Evolutionary conservation across 2,329 filamentous ascomycete species (phyloP), one percentile per base, ranked within the genome.

Genomic region (Magnaporthales sp.): DNA sequence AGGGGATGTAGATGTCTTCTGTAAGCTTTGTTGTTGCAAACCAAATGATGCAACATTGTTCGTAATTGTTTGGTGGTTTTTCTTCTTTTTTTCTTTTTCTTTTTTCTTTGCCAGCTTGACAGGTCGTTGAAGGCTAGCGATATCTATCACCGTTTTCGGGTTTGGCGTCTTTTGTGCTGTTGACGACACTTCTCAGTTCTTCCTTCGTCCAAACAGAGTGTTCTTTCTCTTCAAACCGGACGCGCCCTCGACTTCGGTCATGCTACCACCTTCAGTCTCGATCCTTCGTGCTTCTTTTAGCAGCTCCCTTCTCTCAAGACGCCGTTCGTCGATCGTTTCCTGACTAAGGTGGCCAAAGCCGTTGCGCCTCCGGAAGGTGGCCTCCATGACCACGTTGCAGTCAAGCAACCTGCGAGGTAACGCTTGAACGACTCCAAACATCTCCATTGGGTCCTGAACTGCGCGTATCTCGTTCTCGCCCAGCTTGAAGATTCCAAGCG

Each of bases 361-460:
- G 73, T 93, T 91, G 63, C 90, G 86, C 58, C 91, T 87, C 70
- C 89, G 88, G 75, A 95, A 93, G 70, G 91, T 96, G 9, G 91
- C 85, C 70, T 96, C 92, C 80, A 97, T 86, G 15, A 98, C 80
- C 2, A 80, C 80, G 72, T 96, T 97, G 66, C 90, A 90, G 76
- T 98, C 92, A 24, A 97, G 77, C 73, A 97, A 84, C 66, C 85
- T 86, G 66, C 94, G 85, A 0, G 94, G 94, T 31, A 96, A 87
- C 1, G 89, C 89, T 79, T 98, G 94, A 30, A 98, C 93, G 3
- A 96, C 89, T 74, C 96, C 92, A 77, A 97, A 97, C 72, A 97
- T 92, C 79, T 98, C 94, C 89, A 96, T 96, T 0, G 93, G 91
- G 73, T 97, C 93, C 19, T 83, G 84, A 11, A 96, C 89, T 9